phyloP scores from a whole-genome alignment of 2,329 filamentous ascomycete species.

The Pezicula carpinea region DNA sequence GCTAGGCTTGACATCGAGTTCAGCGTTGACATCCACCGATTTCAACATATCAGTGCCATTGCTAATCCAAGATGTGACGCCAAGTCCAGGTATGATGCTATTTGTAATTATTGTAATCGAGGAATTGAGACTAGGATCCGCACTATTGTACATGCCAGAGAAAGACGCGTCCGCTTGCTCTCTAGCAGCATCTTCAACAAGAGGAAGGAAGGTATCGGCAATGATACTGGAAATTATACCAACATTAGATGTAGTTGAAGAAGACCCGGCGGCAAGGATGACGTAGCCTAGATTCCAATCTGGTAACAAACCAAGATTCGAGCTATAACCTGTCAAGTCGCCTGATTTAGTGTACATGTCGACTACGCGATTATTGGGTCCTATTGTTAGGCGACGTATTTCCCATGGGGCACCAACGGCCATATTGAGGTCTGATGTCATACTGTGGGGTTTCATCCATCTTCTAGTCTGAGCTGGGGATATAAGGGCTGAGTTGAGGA shows the following conservation, averaged over 20 bases:
- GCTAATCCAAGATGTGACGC: constrained; percentile 25
- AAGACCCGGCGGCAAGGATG: constrained; percentile 31
- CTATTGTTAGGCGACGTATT: constrained; percentile 26
- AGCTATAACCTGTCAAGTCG: constrained; percentile 34
- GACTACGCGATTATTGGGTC: constrained; percentile 16
- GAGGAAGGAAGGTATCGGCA: constrained; percentile 26
- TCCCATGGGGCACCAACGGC: constrained; percentile 26
- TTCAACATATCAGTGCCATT: constrained; percentile 27
- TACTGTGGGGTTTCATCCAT: constrained; percentile 21
- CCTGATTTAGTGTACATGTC: constrained; percentile 39
- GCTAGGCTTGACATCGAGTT: background rate
- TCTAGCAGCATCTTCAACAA: constrained; percentile 27
- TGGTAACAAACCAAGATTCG: constrained; percentile 35
- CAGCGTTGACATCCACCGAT: background rate
- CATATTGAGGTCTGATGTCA: constrained; percentile 13
- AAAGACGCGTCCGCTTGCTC: constrained; percentile 22
- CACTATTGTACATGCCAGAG: constrained; percentile 21
- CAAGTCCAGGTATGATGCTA: constrained; percentile 19
- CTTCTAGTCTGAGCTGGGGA: constrained; percentile 18
- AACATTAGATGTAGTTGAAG: constrained; percentile 1
- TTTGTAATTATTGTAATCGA: constrained; percentile 8
- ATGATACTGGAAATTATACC: constrained; percentile 24
- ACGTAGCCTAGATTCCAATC: constrained; percentile 39
- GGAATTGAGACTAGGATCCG: constrained; percentile 8
- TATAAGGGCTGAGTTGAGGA: constrained; percentile 16